Conservation (phyloP, 768 basidiomycete genomes). For the Mycena galopus region DNA sequence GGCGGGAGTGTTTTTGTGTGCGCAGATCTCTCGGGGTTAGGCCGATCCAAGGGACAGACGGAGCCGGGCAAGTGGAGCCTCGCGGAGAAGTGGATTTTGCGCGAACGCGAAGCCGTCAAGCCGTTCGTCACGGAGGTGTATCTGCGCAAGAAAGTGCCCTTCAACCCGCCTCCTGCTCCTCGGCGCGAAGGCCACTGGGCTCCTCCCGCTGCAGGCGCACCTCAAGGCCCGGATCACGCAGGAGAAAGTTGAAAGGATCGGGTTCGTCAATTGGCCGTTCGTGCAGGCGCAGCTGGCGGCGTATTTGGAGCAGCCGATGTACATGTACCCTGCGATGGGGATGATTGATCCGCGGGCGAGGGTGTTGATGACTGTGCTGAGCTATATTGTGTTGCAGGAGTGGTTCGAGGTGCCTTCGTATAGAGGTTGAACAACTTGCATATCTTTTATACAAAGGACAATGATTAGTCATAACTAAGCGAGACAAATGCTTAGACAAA, state of each 20-base stretch:
- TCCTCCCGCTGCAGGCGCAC: constrained; percentile 9
- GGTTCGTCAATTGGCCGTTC: constrained; percentile 27
- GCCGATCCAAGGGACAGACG: background rate
- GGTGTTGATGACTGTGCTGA: too few species aligned
- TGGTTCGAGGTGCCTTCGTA: background rate
- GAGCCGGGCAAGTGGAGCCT: background rate
- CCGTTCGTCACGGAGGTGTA: constrained; percentile 30
- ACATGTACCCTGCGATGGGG: too few species aligned
- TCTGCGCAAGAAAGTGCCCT: constrained; percentile 23
- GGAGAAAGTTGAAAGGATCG: constrained; percentile 14
- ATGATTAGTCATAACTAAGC: too few species aligned
- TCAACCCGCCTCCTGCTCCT: constrained; percentile 13
- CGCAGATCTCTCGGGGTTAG: background rate
- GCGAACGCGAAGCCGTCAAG: constrained; percentile 25
- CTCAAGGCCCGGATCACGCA: constrained; percentile 28
- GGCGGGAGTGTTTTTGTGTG: too few species aligned
- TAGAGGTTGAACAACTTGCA: too few species aligned
- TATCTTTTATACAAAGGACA: too few species aligned
- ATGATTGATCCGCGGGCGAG: too few species aligned
- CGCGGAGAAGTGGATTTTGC: constrained; percentile 29
- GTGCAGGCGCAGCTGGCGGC: background rate
- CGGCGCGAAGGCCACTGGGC: background rate
- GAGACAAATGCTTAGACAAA: too few species aligned
- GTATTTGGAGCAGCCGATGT: too few species aligned
- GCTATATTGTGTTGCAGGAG: too few species aligned